These are phyloP conservation scores for Senna tora DNA, from an alignment of 306 rosid genomes.

Conservation along the genomic window DNA sequence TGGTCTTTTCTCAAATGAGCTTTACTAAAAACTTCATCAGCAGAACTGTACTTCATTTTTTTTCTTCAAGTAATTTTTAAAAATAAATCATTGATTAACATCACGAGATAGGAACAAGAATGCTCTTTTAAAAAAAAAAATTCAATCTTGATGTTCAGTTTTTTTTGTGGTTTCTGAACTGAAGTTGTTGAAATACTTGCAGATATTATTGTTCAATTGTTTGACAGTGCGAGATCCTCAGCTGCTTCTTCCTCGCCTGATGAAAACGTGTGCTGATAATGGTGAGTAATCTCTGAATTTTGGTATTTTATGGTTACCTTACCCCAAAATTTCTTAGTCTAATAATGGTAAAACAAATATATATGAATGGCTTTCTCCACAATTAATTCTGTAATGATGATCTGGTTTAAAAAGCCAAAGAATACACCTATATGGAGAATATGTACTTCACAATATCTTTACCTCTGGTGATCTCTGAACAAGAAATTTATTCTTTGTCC, in stretches of 20 bases:
- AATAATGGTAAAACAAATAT: not conserved
- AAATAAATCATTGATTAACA: not conserved
- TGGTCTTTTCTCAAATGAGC: conserved; percentile 24
- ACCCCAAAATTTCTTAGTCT: conserved; percentile 14
- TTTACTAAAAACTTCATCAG: not conserved
- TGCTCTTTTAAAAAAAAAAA: not conserved
- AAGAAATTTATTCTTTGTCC: conserved; percentile 20
- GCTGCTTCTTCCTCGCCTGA: conserved; percentile 79
- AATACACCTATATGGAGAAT: not conserved
- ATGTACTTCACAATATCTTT: not conserved
- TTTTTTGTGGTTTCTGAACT: conserved; percentile 28
- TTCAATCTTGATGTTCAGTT: conserved; percentile 21
- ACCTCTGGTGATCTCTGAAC: not conserved
- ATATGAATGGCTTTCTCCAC: conserved; percentile 17
- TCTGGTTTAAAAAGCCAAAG: not conserved
- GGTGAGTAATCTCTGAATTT: conserved; percentile 55
- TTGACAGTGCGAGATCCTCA: conserved; percentile 92
- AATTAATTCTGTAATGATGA: not conserved
- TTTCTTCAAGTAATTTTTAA: not conserved
- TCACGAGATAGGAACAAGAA: conserved; percentile 14
- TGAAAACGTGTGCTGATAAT: conserved; percentile 82
- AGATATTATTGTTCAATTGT: conserved; percentile 95
- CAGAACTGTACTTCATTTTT: not conserved
- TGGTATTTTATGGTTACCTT: conserved; percentile 27
- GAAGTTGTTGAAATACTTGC: conserved; percentile 41